Evolutionary conservation across 2,329 filamentous ascomycete species (phyloP).

Genomic region (Leptographium radiaticola): DNA sequence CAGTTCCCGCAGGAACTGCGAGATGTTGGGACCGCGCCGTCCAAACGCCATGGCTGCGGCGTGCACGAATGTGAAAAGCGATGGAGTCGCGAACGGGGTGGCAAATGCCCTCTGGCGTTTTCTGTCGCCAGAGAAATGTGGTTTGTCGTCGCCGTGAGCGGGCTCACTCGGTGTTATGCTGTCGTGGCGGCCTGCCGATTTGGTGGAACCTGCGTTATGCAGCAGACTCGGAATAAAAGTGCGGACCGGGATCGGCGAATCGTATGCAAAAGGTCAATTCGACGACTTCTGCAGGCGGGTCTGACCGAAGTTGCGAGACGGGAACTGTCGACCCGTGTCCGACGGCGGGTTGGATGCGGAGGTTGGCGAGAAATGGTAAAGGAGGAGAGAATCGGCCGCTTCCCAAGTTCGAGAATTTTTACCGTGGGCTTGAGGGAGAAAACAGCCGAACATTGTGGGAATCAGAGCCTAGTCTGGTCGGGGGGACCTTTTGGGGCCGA

Average conservation of each 20-base stretch:
- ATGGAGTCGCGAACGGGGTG: background rate
- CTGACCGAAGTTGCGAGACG: background rate
- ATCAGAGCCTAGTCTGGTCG: background rate
- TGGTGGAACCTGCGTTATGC: background rate
- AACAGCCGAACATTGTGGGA: conserved; percentile 1
- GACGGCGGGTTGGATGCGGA: background rate
- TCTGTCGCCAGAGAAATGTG: background rate
- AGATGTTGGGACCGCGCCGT: conserved; percentile 74
- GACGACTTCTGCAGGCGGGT: too few species aligned
- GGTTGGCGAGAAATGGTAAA: background rate
- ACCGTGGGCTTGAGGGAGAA: background rate
- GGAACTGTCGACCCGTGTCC: background rate
- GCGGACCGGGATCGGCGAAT: background rate
- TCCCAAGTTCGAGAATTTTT: background rate
- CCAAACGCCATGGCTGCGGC: conserved; percentile 49
- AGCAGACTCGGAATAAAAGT: background rate
- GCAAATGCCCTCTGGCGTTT: background rate
- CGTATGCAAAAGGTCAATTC: background rate
- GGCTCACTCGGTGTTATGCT: background rate
- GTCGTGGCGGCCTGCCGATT: background rate
- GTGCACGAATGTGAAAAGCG: background rate
- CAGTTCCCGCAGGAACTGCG: conserved; percentile 76
- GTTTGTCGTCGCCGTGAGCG: background rate
- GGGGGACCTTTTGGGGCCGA: background rate
- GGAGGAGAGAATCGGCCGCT: background rate